phyloP scores from a whole-genome alignment of 345 rosid genomes.

The Eucalyptus camaldulensis region DNA sequence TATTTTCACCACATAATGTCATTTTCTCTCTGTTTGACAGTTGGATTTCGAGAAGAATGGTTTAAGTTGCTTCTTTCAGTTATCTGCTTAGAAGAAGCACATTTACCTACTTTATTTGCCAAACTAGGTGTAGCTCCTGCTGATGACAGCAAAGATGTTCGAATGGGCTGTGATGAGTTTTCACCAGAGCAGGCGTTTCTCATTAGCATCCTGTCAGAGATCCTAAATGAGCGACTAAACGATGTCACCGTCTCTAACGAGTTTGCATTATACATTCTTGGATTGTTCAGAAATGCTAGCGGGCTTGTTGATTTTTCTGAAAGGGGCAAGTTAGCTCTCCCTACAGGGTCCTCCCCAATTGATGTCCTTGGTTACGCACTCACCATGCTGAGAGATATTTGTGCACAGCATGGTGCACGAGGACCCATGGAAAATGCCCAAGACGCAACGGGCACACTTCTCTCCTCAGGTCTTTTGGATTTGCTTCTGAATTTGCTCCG shows the following conservation, averaged over 20 bases:
- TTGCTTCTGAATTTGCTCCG: constrained; percentile 33
- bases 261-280: constrained; percentile 14
- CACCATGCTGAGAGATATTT: constrained; percentile 39
- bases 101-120: constrained; percentile 37
- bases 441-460: constrained; percentile 21
- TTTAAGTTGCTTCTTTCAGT: constrained; percentile 58
- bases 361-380: constrained; percentile 66
- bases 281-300: constrained; percentile 26
- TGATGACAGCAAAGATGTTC: background rate
- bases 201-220: constrained; percentile 38
- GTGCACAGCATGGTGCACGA: constrained; percentile 25
- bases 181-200: constrained; percentile 56
- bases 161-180: constrained; percentile 3
- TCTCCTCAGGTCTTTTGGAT: constrained; percentile 39
- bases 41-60: constrained; percentile 75
- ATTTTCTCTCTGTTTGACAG: constrained; percentile 12
- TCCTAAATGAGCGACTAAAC: constrained; percentile 30
- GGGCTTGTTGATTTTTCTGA: constrained; percentile 12
- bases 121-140: background rate
- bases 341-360: constrained; percentile 28
- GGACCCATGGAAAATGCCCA: constrained; percentile 7
- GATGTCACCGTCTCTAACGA: constrained; percentile 25
- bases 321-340: constrained; percentile 38
- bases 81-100: constrained; percentile 41
- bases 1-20: background rate